Evolutionary conservation across 2,329 filamentous ascomycete species (phyloP).

Genomic region (Trichophyton simii): DNA sequence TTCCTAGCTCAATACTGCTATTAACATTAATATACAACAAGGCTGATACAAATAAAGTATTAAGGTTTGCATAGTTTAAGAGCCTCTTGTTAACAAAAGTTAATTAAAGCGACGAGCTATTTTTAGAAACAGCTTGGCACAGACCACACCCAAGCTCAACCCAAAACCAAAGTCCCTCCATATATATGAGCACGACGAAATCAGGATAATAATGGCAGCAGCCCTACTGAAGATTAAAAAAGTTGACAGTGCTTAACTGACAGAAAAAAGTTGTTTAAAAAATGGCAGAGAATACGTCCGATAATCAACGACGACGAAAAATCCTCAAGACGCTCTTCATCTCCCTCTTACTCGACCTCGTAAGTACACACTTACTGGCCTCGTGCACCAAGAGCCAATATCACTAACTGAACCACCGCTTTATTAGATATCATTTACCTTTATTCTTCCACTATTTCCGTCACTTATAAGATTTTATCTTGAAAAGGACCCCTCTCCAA

Average conservation of each 20-base stretch:
- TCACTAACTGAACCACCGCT: slow-evolving; percentile 1
- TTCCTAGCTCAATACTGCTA: too few species aligned
- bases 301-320: slow-evolving; percentile 58
- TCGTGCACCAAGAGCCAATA: not conserved
- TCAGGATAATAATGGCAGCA: not conserved
- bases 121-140: not conserved
- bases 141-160: not conserved
- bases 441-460: slow-evolving; percentile 92
- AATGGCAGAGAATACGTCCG: slow-evolving; percentile 19
- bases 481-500: slow-evolving; percentile 53
- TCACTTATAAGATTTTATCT: slow-evolving; percentile 94
- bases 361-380: slow-evolving; percentile 34
- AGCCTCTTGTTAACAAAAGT: not conserved
- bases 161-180: not conserved
- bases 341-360: slow-evolving; percentile 78
- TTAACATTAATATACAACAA: too few species aligned
- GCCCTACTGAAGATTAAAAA: not conserved
- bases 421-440: slow-evolving; percentile 84
- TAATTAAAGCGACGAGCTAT: not conserved
- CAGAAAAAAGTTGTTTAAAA: not conserved
- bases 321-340: slow-evolving; percentile 80
- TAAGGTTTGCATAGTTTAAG: too few species aligned
- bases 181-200: not conserved
- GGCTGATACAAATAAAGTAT: too few species aligned
- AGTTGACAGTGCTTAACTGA: not conserved